Base-by-base conservation (phyloP, 306 rosid species). In the Urtica urens region DNA sequence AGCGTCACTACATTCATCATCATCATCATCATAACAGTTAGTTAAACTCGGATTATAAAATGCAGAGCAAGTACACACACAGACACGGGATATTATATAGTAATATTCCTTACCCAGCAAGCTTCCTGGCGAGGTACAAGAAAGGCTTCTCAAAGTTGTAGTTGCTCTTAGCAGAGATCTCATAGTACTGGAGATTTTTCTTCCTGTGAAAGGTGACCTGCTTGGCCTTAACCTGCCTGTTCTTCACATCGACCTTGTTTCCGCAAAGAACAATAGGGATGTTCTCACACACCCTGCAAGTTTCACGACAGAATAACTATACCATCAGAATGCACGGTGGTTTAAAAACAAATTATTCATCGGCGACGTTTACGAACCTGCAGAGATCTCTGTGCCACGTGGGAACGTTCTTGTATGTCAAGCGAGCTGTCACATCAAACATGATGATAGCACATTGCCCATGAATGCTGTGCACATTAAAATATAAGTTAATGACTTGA, bases 81-180 rank as follows among this genome's bases (percentile, higher is more conserved):
- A 13, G 27, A 18, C n/a, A n/a, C n/a, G n/a, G n/a, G n/a, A n/a
- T n/a, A n/a, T 1, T 27, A 15, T 0, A 35, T 40, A 21, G 7
- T 23, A 46, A 20, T 46, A 2, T 25, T n/a, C n/a, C 23, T 70
- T 78, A 82, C 93, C 87, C 93, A 9, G 93, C 87, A 38, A 82
- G 81, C 55, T 78, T 82, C 46, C 79, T 75, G 52, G 93, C 87
- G 8, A 82, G 69, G 66, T 82, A 82, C 53, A 82, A 68, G 68
- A 82, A 82, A 19, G 93, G 93, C 25, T 82, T 82, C 67, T 82
- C 93, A 15, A 78, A 82, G 48, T 82, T 82, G 46, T 82, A 82
- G 74, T 82, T 82, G 34, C 93, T 82, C 79, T 82, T 82, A 5
- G 87, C 93, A 53, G 93, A 82, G 23, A 82, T 82, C 68, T 82